phyloP scores from a whole-genome alignment of 1,139 yeast genomes.

The Nematodospora anomalae region DNA sequence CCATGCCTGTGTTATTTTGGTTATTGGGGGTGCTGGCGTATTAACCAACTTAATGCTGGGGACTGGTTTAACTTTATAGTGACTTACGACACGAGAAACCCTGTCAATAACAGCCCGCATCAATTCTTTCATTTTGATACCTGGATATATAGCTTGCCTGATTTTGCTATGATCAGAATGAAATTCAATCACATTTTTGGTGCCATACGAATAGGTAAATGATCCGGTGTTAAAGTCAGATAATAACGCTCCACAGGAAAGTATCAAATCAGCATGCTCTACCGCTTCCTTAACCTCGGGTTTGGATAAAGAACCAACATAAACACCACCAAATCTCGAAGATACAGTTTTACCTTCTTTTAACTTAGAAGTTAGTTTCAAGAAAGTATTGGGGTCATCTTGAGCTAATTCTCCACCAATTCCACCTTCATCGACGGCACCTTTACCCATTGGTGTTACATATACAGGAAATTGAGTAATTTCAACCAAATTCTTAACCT shows the following conservation, averaged over 20 bases:
- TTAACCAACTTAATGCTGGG: conserved; percentile 42
- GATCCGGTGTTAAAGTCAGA: conserved; percentile 92
- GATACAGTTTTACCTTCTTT: conserved; percentile 31
- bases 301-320: conserved; percentile 75
- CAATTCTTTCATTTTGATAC: conserved; percentile 74
- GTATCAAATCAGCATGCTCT: conserved; percentile 72
- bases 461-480: conserved; percentile 78
- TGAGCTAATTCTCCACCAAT: conserved; percentile 28
- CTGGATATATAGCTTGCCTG: conserved; percentile 72
- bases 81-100: conserved; percentile 33
- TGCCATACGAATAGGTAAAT: conserved; percentile 77
- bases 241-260: conserved; percentile 78
- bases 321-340: conserved; percentile 82
- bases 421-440: conserved; percentile 66
- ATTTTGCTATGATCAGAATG: conserved; percentile 86
- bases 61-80: conserved; percentile 47
- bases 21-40: conserved; percentile 27
- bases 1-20: conserved; percentile 67
- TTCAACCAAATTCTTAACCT: conserved; percentile 63
- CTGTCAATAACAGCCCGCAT: conserved; percentile 47
- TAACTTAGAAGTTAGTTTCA: conserved; percentile 27
- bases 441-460: conserved; percentile 92
- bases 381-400: conserved; percentile 27
- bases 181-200: conserved; percentile 80
- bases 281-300: conserved; percentile 78